Evolutionary conservation across 2,329 filamentous ascomycete species (phyloP).

Genomic region (Uncinocarpus reesii): DNA sequence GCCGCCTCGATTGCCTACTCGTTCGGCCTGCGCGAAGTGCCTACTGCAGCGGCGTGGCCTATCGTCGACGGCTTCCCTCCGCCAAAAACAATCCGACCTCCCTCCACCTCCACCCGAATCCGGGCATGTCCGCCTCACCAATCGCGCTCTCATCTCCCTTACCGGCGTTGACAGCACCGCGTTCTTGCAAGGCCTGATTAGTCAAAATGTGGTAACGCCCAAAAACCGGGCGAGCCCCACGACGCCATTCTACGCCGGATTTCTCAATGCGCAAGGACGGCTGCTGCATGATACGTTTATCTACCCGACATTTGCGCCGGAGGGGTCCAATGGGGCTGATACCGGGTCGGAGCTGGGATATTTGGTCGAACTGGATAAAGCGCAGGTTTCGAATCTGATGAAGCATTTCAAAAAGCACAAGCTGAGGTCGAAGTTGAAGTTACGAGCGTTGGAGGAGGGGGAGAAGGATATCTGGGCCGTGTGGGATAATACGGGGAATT

Average conservation of each 20-base stretch:
- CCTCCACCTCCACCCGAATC: conserved; percentile 32
- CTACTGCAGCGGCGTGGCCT: conserved; percentile 23
- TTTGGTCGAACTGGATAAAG: conserved; percentile 72
- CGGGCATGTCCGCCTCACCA: conserved; percentile 49
- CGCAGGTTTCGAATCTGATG: conserved; percentile 51
- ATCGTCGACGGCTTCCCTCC: conserved; percentile 19
- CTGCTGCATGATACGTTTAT: conserved; percentile 85
- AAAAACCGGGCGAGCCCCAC: conserved; percentile 30
- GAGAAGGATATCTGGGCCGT: conserved; percentile 62
- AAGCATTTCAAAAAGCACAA: conserved; percentile 77
- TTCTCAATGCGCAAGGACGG: conserved; percentile 75
- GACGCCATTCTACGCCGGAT: conserved; percentile 63
- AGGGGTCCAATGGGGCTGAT: conserved; percentile 11
- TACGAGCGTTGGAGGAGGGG: conserved; percentile 54
- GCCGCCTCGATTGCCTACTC: conserved; percentile 21
- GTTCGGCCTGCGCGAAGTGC: conserved; percentile 26
- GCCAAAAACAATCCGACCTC: conserved; percentile 15
- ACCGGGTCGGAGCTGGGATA: conserved; percentile 40
- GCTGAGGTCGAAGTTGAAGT: conserved; percentile 64
- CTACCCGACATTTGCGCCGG: conserved; percentile 50
- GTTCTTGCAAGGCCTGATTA: conserved; percentile 82
- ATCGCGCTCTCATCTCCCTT: conserved; percentile 68
- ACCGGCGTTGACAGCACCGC: conserved; percentile 67
- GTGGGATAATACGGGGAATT: conserved; percentile 49
- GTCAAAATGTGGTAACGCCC: conserved; percentile 51